Base-by-base conservation (phyloP, 1,139 yeast genomes). In the Suhomyces bribrorum region DNA sequence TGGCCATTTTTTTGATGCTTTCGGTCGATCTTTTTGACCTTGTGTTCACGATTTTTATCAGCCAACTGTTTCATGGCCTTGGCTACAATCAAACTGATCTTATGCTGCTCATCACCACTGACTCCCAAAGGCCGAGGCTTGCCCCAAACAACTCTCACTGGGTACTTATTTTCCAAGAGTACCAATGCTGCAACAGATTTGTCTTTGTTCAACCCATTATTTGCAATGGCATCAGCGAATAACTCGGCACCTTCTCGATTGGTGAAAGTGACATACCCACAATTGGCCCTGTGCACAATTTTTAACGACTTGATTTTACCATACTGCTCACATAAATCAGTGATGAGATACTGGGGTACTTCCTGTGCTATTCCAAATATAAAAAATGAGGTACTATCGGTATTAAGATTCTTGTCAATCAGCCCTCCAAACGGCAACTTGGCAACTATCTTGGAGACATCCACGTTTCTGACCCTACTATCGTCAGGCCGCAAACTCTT, bases 331-430 rank as follows among this genome's bases (percentile, higher is more conserved):
- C 80, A 80, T 50, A 61, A 69, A 7, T 75, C 77, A 8, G 78
- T 60, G 11, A 86, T 61, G 30, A 64, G 61, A 50, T 79, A 80
- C 47, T 81, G 88, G 0, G 90, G 82, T n/a, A 81, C 54, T n/a
- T 77, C 79, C 12, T 77, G 77, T 34, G 73, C 78, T 16, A 86
- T 66, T 0, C 95, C 95, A 61, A 82, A 83, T n/a, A 87, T 57
- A 56, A 86, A 86, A 36, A 87, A 73, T 0, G 88, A 71, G 30
- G 71, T 69, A 15, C 76, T 49, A 1, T 59, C 53, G 4, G 52
- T 40, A 45, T 79, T 77, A 15, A 59, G 55, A 1, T 82, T 82
- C 0, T 68, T 62, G 0, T 60, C 54, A 3, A 81, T 50, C 13
- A 70, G 66, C 0, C 86, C 86, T 36, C 76, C 75, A 46, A 84